Evolutionary conservation across 2,329 filamentous ascomycete genomes (phyloP), one percentile per base, ranked within the genome.

Genomic region (Colletotrichum phormii): DNA sequence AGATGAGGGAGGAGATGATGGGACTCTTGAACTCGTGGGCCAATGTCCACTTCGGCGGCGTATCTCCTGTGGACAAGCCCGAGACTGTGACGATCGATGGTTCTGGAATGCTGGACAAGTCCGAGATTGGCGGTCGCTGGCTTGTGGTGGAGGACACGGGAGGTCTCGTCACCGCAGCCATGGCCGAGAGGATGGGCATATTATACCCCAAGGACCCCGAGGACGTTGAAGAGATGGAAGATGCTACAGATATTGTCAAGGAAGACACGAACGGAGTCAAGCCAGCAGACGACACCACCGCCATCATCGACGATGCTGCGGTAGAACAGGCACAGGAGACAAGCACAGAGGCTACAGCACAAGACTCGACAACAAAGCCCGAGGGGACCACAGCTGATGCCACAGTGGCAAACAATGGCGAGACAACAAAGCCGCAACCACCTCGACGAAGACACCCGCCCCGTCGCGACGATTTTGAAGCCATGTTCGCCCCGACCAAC

Each of bases 161-260:
- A 22, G 95, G 95, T 0, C 84, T 98, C 29, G 82, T 98, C 7
- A 91, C 95, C 3, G 95, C 94, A 4, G 92, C 94, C 0, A 88
- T 98, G 85, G 95, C 95, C 0, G 95, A 98, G 83, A 89, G 94
- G 73, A 96, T 98, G 93, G 94, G 94, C 1, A 90, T 98, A 22
- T 84, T 98, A 0, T 90, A 95, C 72, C 81, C 78, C 4, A 68
- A 80, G 1, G 80, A 85, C 15, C 76, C 79, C 0, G 80, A 82
- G 13, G 64, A 70, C 13, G 53, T 58, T 8, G 54, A 80, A 1
- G 80, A 84, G 11, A 76, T 79, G 0, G 79, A 82, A 7, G 77
- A 77, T 13, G 73, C 64, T 9, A 75, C 68, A 8, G 70, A 67
- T 54, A 63, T 66, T 22, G 63, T 71, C 6, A n/a, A 74, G 62